Evolutionary conservation across 2,329 filamentous ascomycete genomes (phyloP), one percentile per base, ranked within the genome.

Genomic region (Talaromyces sp.): DNA sequence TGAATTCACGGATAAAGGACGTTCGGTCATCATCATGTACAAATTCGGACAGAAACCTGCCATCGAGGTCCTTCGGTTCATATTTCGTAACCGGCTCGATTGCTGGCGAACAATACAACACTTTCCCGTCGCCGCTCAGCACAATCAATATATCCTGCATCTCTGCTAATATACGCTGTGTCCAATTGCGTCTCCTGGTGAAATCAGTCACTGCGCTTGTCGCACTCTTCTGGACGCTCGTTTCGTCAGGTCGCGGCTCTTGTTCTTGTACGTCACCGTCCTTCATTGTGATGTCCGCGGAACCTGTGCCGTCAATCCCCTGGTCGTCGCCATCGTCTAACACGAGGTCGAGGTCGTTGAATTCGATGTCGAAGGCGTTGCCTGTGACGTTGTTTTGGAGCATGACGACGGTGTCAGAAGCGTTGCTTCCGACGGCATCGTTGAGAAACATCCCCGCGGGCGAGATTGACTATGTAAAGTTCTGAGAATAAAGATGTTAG

Each of bases 71-170:
- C 3, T 87, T 83, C 1, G 86, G 79, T 19, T 86, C 83, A 77
- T 92, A 94, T 58, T 93, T 93, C 1, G 91, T 94, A 45, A 97
- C 83, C 3, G 80, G 74, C 68, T 88, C 86, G 71, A 90, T 87
- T 65, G 91, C 95, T 0, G 91, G 90, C 40, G 93, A 96, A n/a
- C 90, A 88, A 74, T 95, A 96, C 66, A 91, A 86, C 71, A 98
- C 89, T 69, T 90, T 88, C 43, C 93, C 92, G 72, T 95, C 89
- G 27, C 91, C 87, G 56, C 92, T 93, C 61, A 98, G 85, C 66
- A 98, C 93, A 74, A 96, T 89, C 64, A 97, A 80, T 71, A 97
- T 87, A 77, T 97, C 94, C 74, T 90, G 91, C 71, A 98, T 83
- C 81, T 97, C 93, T 77, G 96, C 91, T 27, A 97, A 86, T 13